Evolutionary conservation across 2,329 filamentous ascomycete species (phyloP).

Genomic region (Fusarium longipes): DNA sequence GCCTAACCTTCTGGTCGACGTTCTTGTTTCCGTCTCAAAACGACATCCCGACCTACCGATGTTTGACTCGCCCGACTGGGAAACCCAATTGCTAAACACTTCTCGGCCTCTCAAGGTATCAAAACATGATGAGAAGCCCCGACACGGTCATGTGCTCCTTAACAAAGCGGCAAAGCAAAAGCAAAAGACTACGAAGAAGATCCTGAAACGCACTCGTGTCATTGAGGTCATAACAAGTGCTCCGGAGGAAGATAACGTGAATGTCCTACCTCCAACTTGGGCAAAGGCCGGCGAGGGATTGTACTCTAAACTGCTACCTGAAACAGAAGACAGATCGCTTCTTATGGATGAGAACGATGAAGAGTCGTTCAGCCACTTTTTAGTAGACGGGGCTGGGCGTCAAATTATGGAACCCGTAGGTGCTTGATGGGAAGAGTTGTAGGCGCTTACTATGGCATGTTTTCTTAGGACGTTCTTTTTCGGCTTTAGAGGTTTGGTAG

Average conservation of each 20-base stretch:
- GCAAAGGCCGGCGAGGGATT: conserved; percentile 54
- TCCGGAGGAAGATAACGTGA: conserved; percentile 47
- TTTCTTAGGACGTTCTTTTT: neutral
- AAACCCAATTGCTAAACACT: conserved; percentile 36
- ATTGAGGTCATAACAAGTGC: conserved; percentile 46
- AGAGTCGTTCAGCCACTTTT: conserved; percentile 58
- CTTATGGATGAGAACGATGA: conserved; percentile 56
- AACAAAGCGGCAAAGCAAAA: conserved; percentile 47
- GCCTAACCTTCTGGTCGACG: conserved; percentile 55
- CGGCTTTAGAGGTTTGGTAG: neutral
- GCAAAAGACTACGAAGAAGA: conserved; percentile 50
- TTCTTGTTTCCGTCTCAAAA: conserved; percentile 57
- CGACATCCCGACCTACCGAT: conserved; percentile 57
- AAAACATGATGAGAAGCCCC: conserved; percentile 39
- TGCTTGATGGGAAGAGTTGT: conserved; percentile 30
- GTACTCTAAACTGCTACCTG: conserved; percentile 53
- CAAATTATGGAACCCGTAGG: conserved; percentile 50
- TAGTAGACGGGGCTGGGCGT: conserved; percentile 53
- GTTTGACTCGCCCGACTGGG: conserved; percentile 57
- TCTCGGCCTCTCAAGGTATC: conserved; percentile 23
- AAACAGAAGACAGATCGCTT: conserved; percentile 53
- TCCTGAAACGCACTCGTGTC: conserved; percentile 47
- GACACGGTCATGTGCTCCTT: conserved; percentile 48
- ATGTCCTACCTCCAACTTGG: conserved; percentile 55
- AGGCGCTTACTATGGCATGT: neutral